Base-by-base conservation (phyloP, 2,329 filamentous ascomycete genomes). In the Trichoderma semiorbis region DNA sequence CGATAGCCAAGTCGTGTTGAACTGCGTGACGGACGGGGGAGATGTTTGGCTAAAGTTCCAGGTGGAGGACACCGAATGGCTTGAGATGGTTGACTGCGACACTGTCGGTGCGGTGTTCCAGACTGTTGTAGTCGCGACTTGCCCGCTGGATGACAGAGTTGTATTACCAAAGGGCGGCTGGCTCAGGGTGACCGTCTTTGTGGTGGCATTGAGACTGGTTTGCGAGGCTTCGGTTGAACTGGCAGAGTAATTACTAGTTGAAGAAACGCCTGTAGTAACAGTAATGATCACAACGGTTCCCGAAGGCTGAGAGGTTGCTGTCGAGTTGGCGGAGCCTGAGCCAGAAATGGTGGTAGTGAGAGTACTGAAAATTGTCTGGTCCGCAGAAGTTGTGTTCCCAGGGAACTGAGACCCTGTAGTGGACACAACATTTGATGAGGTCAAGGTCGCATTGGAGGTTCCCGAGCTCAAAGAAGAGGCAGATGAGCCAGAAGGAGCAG, bases 121-220 rank as follows among this genome's bases (percentile, higher is more conserved):
- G 32, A 55, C 57, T 5, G 65, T 65, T 66, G 8, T 21, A 21
- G 72, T 74, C 7, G 65, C 34, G 5, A 69, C 72, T 28, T 70
- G 58, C 21, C 47, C 47, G 21, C 34, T 34, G 3, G 69, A 70
- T 32, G 69, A 58, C 8, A 32, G 50, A 12, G 76, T 74, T 7
- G 73, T 74, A 61, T 77, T 78, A 14, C 21, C 47, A 53, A 70
- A 76, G 4, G 76, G 64, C 4, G 71, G 64, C 18, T 74, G 74
- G 39, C 68, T 73, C 14, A 34, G 70, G 5, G 63, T 68, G 11
- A 24, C 39, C 12, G 60, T 53, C 30, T 63, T 66, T 5, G 60
- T 53, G 18, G 71, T 72, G 26, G 61, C 72, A 12, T 65, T 70
- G 7, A 32, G 30, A 4, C 14, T 50, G 7, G 39, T 14, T 10